A percentile compares a stretch with the other conserved stretches of the same genome.
phyloP scores from a whole-genome alignment of 2,329 filamentous ascomycete genomes.

The Acarospora socialis region DNA sequence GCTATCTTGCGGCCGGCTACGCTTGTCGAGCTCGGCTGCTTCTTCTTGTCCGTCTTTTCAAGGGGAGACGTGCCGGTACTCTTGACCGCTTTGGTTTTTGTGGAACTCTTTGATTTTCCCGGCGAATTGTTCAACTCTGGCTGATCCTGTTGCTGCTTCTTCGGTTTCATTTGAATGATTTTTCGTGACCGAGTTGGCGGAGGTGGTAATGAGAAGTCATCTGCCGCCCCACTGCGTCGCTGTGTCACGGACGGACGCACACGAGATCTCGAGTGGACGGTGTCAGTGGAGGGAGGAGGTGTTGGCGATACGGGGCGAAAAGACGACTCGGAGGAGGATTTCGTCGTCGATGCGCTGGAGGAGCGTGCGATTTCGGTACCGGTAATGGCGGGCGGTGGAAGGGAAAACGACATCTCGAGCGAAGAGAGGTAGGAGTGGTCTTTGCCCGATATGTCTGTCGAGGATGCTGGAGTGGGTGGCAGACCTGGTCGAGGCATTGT shows the following conservation, averaged over 20 bases:
- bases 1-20: conserved; percentile 89
- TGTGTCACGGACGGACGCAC: conserved; percentile 13
- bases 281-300: conserved; percentile 25
- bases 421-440: conserved; percentile 43
- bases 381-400: conserved; percentile 60
- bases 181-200: conserved; percentile 84
- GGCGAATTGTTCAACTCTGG: too few species aligned
- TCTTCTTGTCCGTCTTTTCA: conserved; percentile 49
- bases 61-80: too few species aligned
- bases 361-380: conserved; percentile 32
- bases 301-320: conserved; percentile 33
- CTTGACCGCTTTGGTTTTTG: too few species aligned
- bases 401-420: conserved; percentile 55
- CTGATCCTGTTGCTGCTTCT: conserved; percentile 25
- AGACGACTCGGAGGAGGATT: conserved; percentile 36
- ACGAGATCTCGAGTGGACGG: conserved; percentile 14
- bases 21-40: conserved; percentile 58
- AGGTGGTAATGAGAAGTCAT: conserved; percentile 69
- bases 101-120: too few species aligned
- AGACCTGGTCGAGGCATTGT: conserved; percentile 55
- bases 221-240: conserved; percentile 34
- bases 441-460: conserved; percentile 63
- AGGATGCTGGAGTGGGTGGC: conserved; percentile 66
- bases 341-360: conserved; percentile 31
- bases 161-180: conserved; percentile 95